These are phyloP conservation scores for Diutina siamensis DNA, from an alignment of 1,139 yeast species.

Conservation along the genomic window DNA sequence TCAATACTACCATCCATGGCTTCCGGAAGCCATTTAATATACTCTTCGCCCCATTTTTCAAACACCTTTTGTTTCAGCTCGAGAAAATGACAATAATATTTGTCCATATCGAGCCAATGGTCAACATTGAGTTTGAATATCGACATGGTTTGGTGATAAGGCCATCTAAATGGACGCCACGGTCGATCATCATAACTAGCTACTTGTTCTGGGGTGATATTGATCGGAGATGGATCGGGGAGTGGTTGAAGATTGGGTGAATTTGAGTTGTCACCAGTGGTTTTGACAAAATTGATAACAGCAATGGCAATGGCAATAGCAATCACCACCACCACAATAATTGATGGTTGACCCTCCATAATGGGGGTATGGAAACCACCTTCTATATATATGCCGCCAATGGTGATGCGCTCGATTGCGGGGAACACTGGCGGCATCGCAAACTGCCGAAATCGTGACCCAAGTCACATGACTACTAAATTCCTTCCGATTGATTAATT, in stretches of 20 bases:
- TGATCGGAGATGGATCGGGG: slow-evolving; percentile 48
- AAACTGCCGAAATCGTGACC: too few species aligned
- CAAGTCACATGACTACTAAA: too few species aligned
- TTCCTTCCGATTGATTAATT: neutral
- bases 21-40: slow-evolving; percentile 60
- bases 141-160: slow-evolving; percentile 73
- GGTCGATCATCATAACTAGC: slow-evolving; percentile 59
- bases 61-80: slow-evolving; percentile 50
- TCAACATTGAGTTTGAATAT: slow-evolving; percentile 57
- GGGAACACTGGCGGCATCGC: neutral
- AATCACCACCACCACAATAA: too few species aligned
- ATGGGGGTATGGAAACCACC: too few species aligned
- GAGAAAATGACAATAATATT: slow-evolving; percentile 55
- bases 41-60: slow-evolving; percentile 46
- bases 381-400: too few species aligned
- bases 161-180: slow-evolving; percentile 76
- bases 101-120: slow-evolving; percentile 76
- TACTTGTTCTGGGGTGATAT: slow-evolving; percentile 58
- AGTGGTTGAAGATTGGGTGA: too few species aligned
- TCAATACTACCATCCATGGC: slow-evolving; percentile 53
- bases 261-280: too few species aligned
- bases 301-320: neutral
- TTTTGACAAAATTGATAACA: too few species aligned
- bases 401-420: neutral
- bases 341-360: too few species aligned